Conservation (phyloP, 2,329 filamentous ascomycete species). For the Talaromyces atroroseus region DNA sequence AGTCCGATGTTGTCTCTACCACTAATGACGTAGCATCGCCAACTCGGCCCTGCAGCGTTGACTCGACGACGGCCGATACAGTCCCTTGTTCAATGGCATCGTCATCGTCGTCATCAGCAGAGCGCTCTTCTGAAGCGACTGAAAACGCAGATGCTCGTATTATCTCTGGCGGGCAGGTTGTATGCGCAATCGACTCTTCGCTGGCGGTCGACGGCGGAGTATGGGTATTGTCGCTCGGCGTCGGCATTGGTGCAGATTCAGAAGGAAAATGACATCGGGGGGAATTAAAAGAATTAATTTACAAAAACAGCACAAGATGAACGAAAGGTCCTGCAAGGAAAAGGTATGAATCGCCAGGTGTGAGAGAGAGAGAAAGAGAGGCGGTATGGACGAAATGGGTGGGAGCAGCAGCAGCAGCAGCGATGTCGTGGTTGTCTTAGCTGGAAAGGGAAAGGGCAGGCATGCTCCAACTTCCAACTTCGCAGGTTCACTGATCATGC, state of each 20-base stretch:
- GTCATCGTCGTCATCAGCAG: slow-evolving; percentile 10
- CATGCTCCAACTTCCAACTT: slow-evolving; percentile 20
- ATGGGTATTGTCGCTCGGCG: slow-evolving; percentile 39
- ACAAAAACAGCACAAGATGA: slow-evolving; percentile 14
- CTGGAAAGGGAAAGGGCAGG: slow-evolving; percentile 13
- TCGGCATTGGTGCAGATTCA: slow-evolving; percentile 46
- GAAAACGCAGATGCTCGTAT: slow-evolving; percentile 29
- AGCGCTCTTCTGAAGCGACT: slow-evolving; percentile 25
- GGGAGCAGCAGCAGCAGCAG: slow-evolving; percentile 15
- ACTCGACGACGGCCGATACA: slow-evolving; percentile 22
- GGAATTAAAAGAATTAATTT: slow-evolving; percentile 23
- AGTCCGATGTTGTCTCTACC: slow-evolving; percentile 8
- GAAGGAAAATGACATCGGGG: slow-evolving; percentile 32
- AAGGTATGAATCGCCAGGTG: not conserved
- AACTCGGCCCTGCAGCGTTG: slow-evolving; percentile 8
- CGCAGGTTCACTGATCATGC: slow-evolving; percentile 18
- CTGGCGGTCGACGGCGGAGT: slow-evolving; percentile 38
- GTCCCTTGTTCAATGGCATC: slow-evolving; percentile 25
- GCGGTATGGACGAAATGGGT: slow-evolving; percentile 7
- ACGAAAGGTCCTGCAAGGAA: slow-evolving; percentile 2
- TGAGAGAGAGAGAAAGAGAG: not conserved
- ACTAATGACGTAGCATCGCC: slow-evolving; percentile 16
- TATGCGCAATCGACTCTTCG: slow-evolving; percentile 34
- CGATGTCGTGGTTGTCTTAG: slow-evolving; percentile 11
- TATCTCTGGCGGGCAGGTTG: slow-evolving; percentile 47